phyloP scores from a whole-genome alignment of 78 protist species.

The Trichosphaerium sp. region DNA sequence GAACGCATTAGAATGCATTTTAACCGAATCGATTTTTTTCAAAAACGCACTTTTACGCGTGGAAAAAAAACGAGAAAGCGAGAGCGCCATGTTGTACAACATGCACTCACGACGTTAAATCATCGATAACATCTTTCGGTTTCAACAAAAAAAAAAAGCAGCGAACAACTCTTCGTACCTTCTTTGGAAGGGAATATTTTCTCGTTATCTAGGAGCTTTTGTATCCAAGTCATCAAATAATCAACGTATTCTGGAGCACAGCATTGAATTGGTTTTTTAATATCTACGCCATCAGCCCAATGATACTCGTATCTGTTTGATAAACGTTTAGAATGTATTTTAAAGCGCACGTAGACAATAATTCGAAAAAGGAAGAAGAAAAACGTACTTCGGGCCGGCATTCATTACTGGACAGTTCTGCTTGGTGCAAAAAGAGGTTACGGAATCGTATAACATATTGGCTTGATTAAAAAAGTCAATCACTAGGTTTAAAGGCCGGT shows the following conservation, averaged over 20 bases:
- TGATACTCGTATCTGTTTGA: slow-evolving; percentile 17
- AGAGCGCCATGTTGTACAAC: not conserved
- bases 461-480: slow-evolving; percentile 69
- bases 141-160: too few relatives aligned
- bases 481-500: slow-evolving; percentile 6
- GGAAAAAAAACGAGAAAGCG: not conserved
- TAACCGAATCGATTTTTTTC: too few relatives aligned
- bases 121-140: not conserved
- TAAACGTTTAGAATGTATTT: not conserved
- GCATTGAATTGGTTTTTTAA: slow-evolving; percentile 66
- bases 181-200: slow-evolving; percentile 65
- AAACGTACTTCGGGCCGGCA: slow-evolving; percentile 31
- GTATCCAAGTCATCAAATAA: slow-evolving; percentile 87
- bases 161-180: too few relatives aligned
- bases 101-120: not conserved
- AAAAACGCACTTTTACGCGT: not conserved
- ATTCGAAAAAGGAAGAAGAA: not conserved
- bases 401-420: slow-evolving; percentile 57
- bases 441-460: slow-evolving; percentile 57
- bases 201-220: slow-evolving; percentile 75
- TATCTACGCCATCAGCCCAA: slow-evolving; percentile 83
- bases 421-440: slow-evolving; percentile 59
- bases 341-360: not conserved
- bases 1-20: not conserved
- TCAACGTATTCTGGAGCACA: slow-evolving; percentile 83